These are phyloP conservation scores for Plasmopara halstedii DNA, from an alignment of 352 stramenopile genomes.

Conservation along the genomic window DNA sequence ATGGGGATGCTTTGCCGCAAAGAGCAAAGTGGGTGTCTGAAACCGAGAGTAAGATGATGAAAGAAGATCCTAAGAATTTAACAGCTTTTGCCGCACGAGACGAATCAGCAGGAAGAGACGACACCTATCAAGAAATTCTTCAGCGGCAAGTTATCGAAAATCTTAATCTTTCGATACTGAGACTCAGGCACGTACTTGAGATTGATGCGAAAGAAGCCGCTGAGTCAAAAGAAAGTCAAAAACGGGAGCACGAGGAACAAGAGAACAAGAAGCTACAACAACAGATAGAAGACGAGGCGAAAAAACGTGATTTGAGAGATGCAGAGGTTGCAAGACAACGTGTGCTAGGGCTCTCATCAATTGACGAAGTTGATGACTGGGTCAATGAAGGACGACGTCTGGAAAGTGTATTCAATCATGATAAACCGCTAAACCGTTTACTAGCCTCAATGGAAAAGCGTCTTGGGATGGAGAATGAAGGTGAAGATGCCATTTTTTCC, in stretches of 20 bases:
- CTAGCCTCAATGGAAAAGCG: slow-evolving; percentile 7
- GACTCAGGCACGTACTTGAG: slow-evolving; percentile 43
- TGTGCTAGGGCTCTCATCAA: slow-evolving; percentile 44
- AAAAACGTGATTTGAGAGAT: slow-evolving; percentile 23
- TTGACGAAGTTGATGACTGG: slow-evolving; percentile 41
- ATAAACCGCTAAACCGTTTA: slow-evolving; percentile 6
- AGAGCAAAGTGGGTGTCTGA: no score
- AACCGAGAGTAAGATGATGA: no score
- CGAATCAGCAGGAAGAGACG: slow-evolving; percentile 1
- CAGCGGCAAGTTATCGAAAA: slow-evolving; percentile 44
- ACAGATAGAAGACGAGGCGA: slow-evolving; percentile 15
- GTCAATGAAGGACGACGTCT: slow-evolving; percentile 20
- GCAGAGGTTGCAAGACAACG: slow-evolving; percentile 28
- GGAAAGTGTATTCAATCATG: neutral
- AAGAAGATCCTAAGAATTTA: no score
- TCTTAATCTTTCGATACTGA: slow-evolving; percentile 55
- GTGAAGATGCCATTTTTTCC: neutral
- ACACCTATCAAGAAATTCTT: slow-evolving; percentile 28
- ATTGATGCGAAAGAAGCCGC: slow-evolving; percentile 43
- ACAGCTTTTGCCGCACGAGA: neutral
- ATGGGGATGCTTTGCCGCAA: no score
- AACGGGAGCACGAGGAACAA: slow-evolving; percentile 2
- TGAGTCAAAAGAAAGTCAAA: slow-evolving; percentile 16
- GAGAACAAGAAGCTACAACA: slow-evolving; percentile 10
- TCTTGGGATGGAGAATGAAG: neutral